Base-by-base conservation (phyloP, 2,329 filamentous ascomycete genomes). In the Geosmithia putterillii region DNA sequence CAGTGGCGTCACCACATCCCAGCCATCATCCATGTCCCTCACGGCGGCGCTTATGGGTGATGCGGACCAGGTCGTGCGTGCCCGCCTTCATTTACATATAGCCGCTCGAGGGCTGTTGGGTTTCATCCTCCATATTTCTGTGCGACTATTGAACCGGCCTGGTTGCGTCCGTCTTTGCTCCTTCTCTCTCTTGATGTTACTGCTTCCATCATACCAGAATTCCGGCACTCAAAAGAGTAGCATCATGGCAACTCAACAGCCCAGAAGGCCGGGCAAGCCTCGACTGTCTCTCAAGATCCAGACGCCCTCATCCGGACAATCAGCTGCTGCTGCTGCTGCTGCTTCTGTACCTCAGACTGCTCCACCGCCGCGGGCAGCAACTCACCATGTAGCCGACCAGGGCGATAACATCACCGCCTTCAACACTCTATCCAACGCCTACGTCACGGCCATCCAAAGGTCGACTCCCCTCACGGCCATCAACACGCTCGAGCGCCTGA, bases 391-490 rank as follows among this genome's bases (percentile, higher is more conserved):
- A n/a, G n/a, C n/a, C 35, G 70, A 80, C 50, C 71, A 74, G 23
- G 71, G 66, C 45, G 79, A 77, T n/a, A n/a, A n/a, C 25, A 74
- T 76, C 3, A 81, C 78, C 1, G 65, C 75, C 19, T 79, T 80
- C 62, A 81, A 81, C 59, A 81, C 78, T 2, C 67, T 81, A 35
- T 79, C 76, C 43, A 81, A 81, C 58, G 72, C 76, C 47, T 81
- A 81, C 52, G 71, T 73, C 21, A 74, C 73, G 3, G 73, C 76
- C 47, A 78, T 81, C 43, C 76, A 78, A 57, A 71, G 74, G 40
- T 69, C 73, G 22, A 71, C 73, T 1, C 67, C 71, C 7, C 53
- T 72, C 40, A 71, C 68, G 2, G 67, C 71, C 42, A 72, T 74
- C 55, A 67, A 69, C 49, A 65, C 65, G 2, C 47, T 59, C 10